phyloP scores from a whole-genome alignment of 192 early-diverging fungal genomes.

The Paraglomus brasilianum region DNA sequence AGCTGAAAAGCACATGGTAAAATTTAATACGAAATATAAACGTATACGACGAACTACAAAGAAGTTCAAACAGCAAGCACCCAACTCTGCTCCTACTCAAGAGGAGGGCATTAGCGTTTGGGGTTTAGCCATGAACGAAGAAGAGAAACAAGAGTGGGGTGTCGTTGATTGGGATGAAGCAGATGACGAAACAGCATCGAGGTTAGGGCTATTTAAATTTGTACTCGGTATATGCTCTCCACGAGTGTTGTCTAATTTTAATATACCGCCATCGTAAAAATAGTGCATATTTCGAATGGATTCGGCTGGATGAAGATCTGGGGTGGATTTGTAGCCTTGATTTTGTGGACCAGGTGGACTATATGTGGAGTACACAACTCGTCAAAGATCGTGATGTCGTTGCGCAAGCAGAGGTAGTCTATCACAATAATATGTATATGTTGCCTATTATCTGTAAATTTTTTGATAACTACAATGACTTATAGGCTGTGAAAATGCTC shows the following conservation, averaged over 20 bases:
- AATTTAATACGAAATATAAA: constrained; percentile 98
- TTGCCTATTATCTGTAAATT: background rate
- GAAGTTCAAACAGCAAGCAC: constrained; percentile 69
- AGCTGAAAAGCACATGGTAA: constrained; percentile 79
- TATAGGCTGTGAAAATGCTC: constrained; percentile 66
- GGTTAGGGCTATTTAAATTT: constrained; percentile 33
- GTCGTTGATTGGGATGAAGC: constrained; percentile 79
- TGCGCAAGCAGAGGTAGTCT: constrained; percentile 81
- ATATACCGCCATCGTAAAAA: constrained; percentile 18
- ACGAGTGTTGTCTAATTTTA: constrained; percentile 11
- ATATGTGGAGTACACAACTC: constrained; percentile 95
- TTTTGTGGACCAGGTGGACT: constrained; percentile 79
- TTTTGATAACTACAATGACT: background rate
- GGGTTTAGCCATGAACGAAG: constrained; percentile 57
- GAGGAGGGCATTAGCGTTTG: constrained; percentile 62
- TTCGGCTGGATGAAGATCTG: constrained; percentile 89
- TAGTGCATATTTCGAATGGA: constrained; percentile 90
- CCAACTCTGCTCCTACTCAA: constrained; percentile 59
- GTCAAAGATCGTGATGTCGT: constrained; percentile 86
- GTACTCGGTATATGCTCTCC: background rate
- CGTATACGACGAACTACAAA: constrained; percentile 83
- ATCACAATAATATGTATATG: background rate
- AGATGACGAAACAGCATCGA: constrained; percentile 55
- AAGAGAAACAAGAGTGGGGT: constrained; percentile 68
- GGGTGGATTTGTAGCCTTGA: constrained; percentile 90